Conservation (phyloP, 2,329 filamentous ascomycete genomes). For the Venturia nashicola region DNA sequence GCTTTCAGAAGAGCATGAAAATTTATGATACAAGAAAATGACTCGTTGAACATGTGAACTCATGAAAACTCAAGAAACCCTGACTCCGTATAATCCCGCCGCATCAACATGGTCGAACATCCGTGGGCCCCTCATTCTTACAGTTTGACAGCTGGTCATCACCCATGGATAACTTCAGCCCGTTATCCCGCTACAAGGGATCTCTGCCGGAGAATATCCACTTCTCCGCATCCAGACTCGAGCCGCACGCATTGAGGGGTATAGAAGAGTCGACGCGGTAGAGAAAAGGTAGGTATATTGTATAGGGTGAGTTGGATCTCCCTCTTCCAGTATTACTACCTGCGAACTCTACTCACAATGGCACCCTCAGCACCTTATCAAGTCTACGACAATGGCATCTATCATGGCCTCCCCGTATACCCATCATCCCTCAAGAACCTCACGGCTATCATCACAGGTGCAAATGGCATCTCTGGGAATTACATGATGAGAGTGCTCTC, state of each 20-base stretch:
- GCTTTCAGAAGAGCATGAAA: not conserved
- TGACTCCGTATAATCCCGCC: no score
- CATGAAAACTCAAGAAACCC: no score
- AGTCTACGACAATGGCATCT: slow-evolving; percentile 25
- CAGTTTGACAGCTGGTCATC: not conserved
- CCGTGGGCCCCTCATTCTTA: not conserved
- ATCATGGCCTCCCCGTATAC: slow-evolving; percentile 33
- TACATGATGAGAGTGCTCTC: slow-evolving; percentile 38
- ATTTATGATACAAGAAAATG: not conserved
- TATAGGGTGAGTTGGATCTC: not conserved
- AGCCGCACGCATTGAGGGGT: not conserved
- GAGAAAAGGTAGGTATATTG: not conserved
- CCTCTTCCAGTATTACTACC: no score
- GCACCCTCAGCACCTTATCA: slow-evolving; percentile 4
- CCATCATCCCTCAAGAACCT: slow-evolving; percentile 28
- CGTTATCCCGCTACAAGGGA: not conserved
- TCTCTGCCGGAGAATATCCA: not conserved
- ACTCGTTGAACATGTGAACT: no score
- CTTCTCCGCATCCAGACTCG: not conserved
- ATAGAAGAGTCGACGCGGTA: no score
- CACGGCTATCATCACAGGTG: slow-evolving; percentile 40
- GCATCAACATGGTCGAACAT: no score
- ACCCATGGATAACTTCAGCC: not conserved
- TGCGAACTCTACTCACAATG: not conserved
- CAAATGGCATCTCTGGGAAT: slow-evolving; percentile 42